Percentiles rank a stretch among this genome's conserved stretches.
Evolutionary conservation across 805 yeast species (phyloP).

Genomic region (Ogataea pini): DNA sequence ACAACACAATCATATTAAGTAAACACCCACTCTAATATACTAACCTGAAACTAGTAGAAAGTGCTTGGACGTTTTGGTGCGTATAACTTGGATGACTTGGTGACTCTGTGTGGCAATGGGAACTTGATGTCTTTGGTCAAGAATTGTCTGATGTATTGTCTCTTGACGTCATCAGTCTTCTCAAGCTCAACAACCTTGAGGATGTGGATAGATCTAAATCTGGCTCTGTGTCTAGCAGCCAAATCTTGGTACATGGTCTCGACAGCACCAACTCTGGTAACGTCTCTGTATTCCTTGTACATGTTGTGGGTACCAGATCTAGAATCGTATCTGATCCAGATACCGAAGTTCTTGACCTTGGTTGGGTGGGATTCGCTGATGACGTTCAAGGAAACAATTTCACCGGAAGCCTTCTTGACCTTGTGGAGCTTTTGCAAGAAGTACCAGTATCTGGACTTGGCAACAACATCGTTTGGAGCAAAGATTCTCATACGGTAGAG

Average conservation of each 20-base stretch:
- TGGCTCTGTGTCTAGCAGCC: conserved; percentile 99
- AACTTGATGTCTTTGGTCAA: conserved; percentile 92
- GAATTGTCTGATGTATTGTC: conserved; percentile 98
- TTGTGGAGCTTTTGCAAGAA: conserved; percentile 98
- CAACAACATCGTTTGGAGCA: conserved; percentile 98
- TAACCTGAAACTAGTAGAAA: conserved; percentile 66
- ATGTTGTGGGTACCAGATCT: conserved; percentile 99
- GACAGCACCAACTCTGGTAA: conserved; percentile 98
- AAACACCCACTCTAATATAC: conserved; percentile 7
- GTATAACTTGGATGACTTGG: conserved; percentile 84
- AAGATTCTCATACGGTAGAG: conserved; percentile 99
- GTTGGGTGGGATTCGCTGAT: conserved; percentile 96
- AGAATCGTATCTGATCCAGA: conserved; percentile 99
- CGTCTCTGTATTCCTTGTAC: conserved; percentile 99
- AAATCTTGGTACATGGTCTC: conserved; percentile 98
- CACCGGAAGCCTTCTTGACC: conserved; percentile 99
- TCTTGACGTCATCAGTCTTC: conserved; percentile 97
- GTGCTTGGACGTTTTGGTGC: conserved; percentile 95
- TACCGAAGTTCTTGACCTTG: conserved; percentile 99
- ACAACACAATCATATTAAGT: conserved; percentile 14
- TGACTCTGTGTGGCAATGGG: conserved; percentile 99
- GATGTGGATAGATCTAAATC: conserved; percentile 99
- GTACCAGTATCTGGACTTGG: conserved; percentile 99
- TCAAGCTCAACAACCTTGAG: conserved; percentile 99
- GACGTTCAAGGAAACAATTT: conserved; percentile 89